Percentiles rank a stretch among this genome's conserved stretches.
These are phyloP conservation scores for Hirschfeldia incana DNA, from an alignment of 345 rosid species.

Conservation along the genomic window DNA sequence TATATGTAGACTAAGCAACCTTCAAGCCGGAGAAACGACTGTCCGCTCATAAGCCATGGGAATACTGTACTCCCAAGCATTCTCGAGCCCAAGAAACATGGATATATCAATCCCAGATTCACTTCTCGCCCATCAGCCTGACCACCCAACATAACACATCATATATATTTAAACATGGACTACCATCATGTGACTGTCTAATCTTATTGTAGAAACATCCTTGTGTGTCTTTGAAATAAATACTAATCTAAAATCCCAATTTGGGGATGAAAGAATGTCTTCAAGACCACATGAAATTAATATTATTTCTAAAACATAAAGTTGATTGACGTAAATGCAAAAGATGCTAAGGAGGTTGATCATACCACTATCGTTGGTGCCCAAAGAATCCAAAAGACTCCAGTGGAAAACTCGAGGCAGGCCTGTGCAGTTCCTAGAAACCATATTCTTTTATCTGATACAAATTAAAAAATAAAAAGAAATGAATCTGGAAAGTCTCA, in stretches of 20 bases:
- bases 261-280: neutral
- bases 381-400: slow-evolving; percentile 91
- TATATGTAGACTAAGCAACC: slow-evolving; percentile 73
- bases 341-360: slow-evolving; percentile 8
- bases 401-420: slow-evolving; percentile 80
- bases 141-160: slow-evolving; percentile 9
- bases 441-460: slow-evolving; percentile 82
- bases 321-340: neutral
- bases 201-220: neutral
- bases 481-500: no score
- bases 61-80: slow-evolving; percentile 90
- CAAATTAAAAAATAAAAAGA: no score
- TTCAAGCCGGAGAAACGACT: slow-evolving; percentile 65
- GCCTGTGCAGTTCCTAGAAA: slow-evolving; percentile 75
- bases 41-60: slow-evolving; percentile 77
- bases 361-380: slow-evolving; percentile 92
- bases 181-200: neutral
- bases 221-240: neutral
- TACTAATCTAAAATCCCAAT: neutral
- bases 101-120: slow-evolving; percentile 78
- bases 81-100: slow-evolving; percentile 84
- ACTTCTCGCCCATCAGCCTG: slow-evolving; percentile 98
- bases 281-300: neutral
- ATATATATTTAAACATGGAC: neutral
- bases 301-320: neutral